Percentiles rank a stretch among this genome's conserved stretches.
These are phyloP conservation scores for Detonula confervacea DNA, from an alignment of 352 stramenopile genomes.

Conservation along the genomic window DNA sequence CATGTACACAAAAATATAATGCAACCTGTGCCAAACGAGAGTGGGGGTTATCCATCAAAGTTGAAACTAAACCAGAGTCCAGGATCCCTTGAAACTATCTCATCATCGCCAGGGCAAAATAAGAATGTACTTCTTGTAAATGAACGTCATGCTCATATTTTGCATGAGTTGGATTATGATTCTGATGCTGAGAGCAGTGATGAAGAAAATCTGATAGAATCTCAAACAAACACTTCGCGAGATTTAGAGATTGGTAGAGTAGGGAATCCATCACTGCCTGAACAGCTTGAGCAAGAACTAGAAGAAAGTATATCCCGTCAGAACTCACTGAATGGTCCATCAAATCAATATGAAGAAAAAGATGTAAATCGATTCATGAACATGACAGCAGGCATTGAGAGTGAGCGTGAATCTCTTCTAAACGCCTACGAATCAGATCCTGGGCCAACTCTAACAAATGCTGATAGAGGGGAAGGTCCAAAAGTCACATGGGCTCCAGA, in stretches of 20 bases:
- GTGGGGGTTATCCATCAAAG: neutral
- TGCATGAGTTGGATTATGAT: slow-evolving; percentile 49
- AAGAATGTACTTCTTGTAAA: slow-evolving; percentile 39
- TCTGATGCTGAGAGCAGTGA: slow-evolving; percentile 49
- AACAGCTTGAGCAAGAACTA: slow-evolving; percentile 43
- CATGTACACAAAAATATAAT: no score
- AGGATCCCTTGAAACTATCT: slow-evolving; percentile 7
- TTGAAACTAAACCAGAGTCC: slow-evolving; percentile 13
- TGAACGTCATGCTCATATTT: slow-evolving; percentile 41
- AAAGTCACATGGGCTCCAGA: neutral
- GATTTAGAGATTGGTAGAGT: slow-evolving; percentile 2
- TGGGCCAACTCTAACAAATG: neutral
- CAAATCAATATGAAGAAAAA: slow-evolving; percentile 23
- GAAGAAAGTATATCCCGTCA: slow-evolving; percentile 7
- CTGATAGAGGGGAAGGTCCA: neutral
- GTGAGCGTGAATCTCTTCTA: slow-evolving; percentile 33
- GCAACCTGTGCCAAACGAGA: no score
- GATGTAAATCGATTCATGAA: slow-evolving; percentile 50
- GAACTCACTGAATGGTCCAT: slow-evolving; percentile 4
- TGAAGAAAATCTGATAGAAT: slow-evolving; percentile 21
- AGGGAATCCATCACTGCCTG: slow-evolving; percentile 15
- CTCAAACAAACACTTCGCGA: slow-evolving; percentile 1
- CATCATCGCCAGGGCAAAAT: neutral
- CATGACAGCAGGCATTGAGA: slow-evolving; percentile 42
- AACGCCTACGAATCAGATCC: slow-evolving; percentile 8